Base-by-base conservation (phyloP, 805 yeast genomes). In the Candida broadrunensis region DNA sequence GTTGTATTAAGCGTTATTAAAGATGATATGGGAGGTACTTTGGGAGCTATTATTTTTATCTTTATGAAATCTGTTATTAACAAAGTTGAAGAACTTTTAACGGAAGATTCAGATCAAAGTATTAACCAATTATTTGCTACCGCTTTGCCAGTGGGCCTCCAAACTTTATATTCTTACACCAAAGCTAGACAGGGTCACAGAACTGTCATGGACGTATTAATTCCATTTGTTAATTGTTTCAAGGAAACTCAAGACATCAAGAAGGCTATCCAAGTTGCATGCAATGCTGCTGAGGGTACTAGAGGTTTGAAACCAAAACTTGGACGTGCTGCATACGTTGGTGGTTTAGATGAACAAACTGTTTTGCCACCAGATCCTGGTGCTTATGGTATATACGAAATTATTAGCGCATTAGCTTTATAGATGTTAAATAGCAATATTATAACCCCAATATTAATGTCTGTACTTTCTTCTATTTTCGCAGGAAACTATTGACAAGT, bases 281-380 rank as follows among this genome's bases (percentile, higher is more conserved):
- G 44, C 19, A 48, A 46, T 2, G 49, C 63, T 9, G 70, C 69
- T 4, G 70, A 64, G 43, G 60, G 61, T n/a, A 65, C 71, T 2
- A 47, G 67, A 33, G 56, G 48, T 25, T 45, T 65, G 37, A 45
- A 41, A n/a, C 67, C 71, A 7, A 58, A 56, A 35, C 49, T 65
- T 11, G 71, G 71, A 11, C 52, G 71, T 42, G 71, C 70, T 12
- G 49, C 67, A 3, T 65, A 65, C 38, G 71, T 65, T 35, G 70
- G 68, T 15, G 55, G 58, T 11, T 47, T 53, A 15, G 60, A 51
- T 1, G 49, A 52, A 12, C 47, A 44, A 21, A 45, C 34, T 2
- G 63, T 52, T 23, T 60, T 62, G 38, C 67, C 67, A 7, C 71
- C 71, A 5, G 71, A 65, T 38, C 69, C 71, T n/a, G 71, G 71